Evolutionary conservation across 2,329 filamentous ascomycete species (phyloP), one percentile per base, ranked within the genome.

Genomic region (Fusarium secorum): DNA sequence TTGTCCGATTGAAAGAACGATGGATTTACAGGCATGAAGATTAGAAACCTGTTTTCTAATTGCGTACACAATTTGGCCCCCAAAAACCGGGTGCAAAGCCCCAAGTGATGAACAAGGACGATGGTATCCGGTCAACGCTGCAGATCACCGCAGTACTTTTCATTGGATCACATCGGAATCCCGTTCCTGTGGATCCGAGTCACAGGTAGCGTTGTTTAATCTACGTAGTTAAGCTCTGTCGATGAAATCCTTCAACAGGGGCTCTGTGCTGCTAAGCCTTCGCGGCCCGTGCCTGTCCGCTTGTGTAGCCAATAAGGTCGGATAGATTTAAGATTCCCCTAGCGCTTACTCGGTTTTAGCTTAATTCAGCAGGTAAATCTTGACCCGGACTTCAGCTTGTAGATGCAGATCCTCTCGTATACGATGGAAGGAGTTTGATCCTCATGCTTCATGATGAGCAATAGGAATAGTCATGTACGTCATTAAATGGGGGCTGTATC

Each of bases 141-240:
- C 41, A 24, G 41, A 42, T 42, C 17, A 42, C 15, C 13, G 15
- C 41, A 1, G 4, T 24, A 42, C 8, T 0, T 9, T 3, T 9
- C 3, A 3, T 11, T 4, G 0, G 9, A 42, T 2, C 15, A 22
- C 15, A 18, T 24, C 17, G 22, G 15, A 4, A 42, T 24, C 41
- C 22, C 22, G 15, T 13, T 5, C 22, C 2, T 6, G 22, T 13
- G 15, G 7, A 5, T 0, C 22, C 0, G 1, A 42, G 22, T 22
- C 22, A 24, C 17, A 9, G 4, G 15, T 1, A 42, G 24, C 7
- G 11, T 18, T 24, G 15, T 18, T 8, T 11, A 24, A 24, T 1
- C 41, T 24, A 42, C 11, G 22, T 42, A 24, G 11, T 42, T 42
- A 42, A 13, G 11, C 41, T 18, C 18, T 7, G 22, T 42, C 22